Evolutionary conservation across 352 stramenopile species (phyloP).

Genomic region (Phytopythium chamaehyphon): DNA sequence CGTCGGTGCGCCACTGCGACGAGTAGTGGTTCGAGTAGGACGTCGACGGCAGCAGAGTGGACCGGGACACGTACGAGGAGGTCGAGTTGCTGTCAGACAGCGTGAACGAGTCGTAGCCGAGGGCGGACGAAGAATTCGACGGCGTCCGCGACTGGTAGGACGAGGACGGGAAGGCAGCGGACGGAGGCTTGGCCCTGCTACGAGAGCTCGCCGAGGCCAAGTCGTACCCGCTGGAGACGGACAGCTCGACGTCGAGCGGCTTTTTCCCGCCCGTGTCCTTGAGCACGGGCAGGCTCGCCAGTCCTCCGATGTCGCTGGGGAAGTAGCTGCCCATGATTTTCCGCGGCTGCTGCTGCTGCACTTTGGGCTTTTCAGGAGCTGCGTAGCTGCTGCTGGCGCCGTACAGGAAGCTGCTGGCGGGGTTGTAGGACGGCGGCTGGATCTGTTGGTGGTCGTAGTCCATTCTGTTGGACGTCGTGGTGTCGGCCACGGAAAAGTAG

Average conservation of each 20-base stretch:
- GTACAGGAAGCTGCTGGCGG: slow-evolving; percentile 35
- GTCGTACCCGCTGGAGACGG: slow-evolving; percentile 1
- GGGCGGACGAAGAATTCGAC: slow-evolving; percentile 10
- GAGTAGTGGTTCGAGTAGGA: slow-evolving; percentile 10
- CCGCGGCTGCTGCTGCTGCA: too few relatives aligned
- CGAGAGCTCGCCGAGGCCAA: neutral
- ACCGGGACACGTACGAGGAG: slow-evolving; percentile 12
- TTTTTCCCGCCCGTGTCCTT: slow-evolving; percentile 43
- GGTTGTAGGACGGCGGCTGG: slow-evolving; percentile 14
- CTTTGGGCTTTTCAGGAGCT: slow-evolving; percentile 30
- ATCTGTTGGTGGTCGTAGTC: slow-evolving; percentile 9
- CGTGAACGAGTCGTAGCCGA: slow-evolving; percentile 4
- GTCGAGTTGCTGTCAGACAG: neutral
- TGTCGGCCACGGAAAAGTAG: slow-evolving; percentile 30
- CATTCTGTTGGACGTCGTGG: slow-evolving; percentile 12
- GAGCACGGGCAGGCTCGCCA: slow-evolving; percentile 28
- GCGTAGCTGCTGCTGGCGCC: slow-evolving; percentile 11
- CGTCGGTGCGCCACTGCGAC: neutral
- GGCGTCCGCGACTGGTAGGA: neutral
- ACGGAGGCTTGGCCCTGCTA: neutral
- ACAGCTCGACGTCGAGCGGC: slow-evolving; percentile 17
- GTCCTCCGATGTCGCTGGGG: slow-evolving; percentile 13
- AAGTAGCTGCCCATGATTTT: slow-evolving; percentile 43
- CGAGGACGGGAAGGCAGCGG: slow-evolving; percentile 19
- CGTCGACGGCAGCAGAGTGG: neutral